These are phyloP conservation scores for Marasmius tenuissimus DNA, from an alignment of 1,284 basidiomycete species.

Conservation along the genomic window DNA sequence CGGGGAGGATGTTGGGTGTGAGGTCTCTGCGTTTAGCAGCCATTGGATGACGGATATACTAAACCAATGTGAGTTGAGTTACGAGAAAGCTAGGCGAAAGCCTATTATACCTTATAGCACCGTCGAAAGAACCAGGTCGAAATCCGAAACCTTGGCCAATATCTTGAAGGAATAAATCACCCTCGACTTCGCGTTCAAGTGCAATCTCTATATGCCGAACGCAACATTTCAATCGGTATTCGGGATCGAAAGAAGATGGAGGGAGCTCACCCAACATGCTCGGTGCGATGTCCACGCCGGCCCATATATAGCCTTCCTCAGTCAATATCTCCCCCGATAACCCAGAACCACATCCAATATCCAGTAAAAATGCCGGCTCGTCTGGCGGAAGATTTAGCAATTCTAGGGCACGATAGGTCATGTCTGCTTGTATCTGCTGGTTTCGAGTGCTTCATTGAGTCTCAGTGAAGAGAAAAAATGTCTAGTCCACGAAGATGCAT, in stretches of 20 bases:
- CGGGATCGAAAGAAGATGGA: not conserved
- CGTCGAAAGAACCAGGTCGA: conserved; percentile 95
- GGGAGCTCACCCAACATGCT: conserved; percentile 86
- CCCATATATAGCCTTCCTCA: conserved; percentile 93
- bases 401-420: conserved; percentile 96
- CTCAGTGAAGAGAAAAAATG: conserved; percentile 2
- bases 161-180: conserved; percentile 91
- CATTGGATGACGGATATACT: conserved; percentile 99
- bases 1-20: conserved; percentile 88
- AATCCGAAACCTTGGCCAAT: conserved; percentile 95
- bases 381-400: conserved; percentile 81
- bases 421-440: conserved; percentile 95
- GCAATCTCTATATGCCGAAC: conserved; percentile 73
- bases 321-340: conserved; percentile 97
- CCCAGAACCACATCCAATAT: conserved; percentile 98
- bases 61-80: conserved; percentile 1
- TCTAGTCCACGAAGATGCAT: conserved; percentile 21
- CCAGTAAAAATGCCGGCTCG: conserved; percentile 83
- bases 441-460: conserved; percentile 75
- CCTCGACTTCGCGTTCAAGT: conserved; percentile 89
- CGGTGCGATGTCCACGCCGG: conserved; percentile 93
- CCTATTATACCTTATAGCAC: conserved; percentile 82
- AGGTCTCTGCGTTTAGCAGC: conserved; percentile 96
- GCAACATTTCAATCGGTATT: conserved; percentile 3
- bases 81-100: not conserved